A percentile compares a stretch with the other conserved stretches of the same genome.
Conservation (phyloP, 1,284 basidiomycete genomes). For the Rhodofomes roseus region DNA sequence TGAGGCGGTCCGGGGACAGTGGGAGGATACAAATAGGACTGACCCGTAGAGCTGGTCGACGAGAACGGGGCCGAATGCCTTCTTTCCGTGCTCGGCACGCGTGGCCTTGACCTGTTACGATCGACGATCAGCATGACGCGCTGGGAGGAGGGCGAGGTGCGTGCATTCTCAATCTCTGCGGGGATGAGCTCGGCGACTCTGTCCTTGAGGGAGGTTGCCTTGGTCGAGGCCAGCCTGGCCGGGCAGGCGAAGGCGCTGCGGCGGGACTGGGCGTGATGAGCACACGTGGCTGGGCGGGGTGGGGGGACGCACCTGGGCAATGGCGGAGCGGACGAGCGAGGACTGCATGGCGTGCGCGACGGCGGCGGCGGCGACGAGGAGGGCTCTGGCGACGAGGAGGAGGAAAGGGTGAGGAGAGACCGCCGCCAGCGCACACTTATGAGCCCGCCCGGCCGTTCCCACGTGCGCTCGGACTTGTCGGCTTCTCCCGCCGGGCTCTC, state of each 20-base stretch:
- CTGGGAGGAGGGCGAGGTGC: constrained; percentile 13
- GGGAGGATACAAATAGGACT: background rate
- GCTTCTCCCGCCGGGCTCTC: constrained; percentile 7
- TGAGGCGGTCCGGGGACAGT: constrained; percentile 1
- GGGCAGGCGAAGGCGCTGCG: constrained; percentile 46
- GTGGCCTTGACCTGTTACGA: constrained; percentile 71
- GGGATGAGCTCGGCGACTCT: constrained; percentile 90
- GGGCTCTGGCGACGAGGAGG: constrained; percentile 3
- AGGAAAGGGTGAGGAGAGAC: constrained; percentile 11
- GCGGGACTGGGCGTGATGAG: constrained; percentile 20
- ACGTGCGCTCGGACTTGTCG: constrained; percentile 12
- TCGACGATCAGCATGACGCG: constrained; percentile 2
- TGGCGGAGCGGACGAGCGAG: constrained; percentile 39
- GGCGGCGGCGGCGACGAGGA: background rate
- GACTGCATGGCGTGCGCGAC: constrained; percentile 27
- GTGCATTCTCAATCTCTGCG: constrained; percentile 79
- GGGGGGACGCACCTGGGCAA: constrained; percentile 42
- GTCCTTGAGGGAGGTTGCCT: constrained; percentile 82
- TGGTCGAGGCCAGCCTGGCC: constrained; percentile 65
- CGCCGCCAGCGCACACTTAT: constrained; percentile 16
- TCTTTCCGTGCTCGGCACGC: constrained; percentile 83
- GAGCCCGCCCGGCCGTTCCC: constrained; percentile 16
- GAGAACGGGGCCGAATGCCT: constrained; percentile 84
- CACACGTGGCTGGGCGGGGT: background rate
- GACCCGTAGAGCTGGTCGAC: constrained; percentile 91